Evolutionary conservation across 352 stramenopile genomes (phyloP).

Genomic region (Pythium volutum): DNA sequence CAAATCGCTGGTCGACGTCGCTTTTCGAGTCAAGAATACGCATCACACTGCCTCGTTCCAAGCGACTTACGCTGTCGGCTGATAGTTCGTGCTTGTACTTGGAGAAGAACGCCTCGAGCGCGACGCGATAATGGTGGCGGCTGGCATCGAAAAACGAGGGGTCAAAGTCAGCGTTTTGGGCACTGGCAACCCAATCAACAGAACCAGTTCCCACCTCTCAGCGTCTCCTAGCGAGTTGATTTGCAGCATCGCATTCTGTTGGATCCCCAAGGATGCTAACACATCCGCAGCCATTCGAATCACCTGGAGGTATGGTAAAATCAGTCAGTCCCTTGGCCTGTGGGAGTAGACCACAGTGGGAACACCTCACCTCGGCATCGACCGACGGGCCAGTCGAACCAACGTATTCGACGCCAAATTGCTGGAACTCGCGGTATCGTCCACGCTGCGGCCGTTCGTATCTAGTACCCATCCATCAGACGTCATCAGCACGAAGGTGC

Average conservation of each 20-base stretch:
- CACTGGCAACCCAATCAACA: neutral
- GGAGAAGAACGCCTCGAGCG: slow-evolving; percentile 62
- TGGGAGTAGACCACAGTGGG: neutral
- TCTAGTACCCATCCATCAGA: slow-evolving; percentile 22
- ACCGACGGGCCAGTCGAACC: slow-evolving; percentile 72
- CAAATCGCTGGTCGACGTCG: slow-evolving; percentile 59
- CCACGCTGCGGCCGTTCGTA: slow-evolving; percentile 86
- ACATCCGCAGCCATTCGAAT: slow-evolving; percentile 75
- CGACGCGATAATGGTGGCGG: slow-evolving; percentile 60
- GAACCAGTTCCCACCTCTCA: slow-evolving; percentile 49
- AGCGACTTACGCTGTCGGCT: slow-evolving; percentile 63
- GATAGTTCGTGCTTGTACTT: slow-evolving; percentile 66
- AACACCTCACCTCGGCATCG: slow-evolving; percentile 58
- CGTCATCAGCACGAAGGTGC: neutral
- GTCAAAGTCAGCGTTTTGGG: neutral
- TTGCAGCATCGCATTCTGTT: slow-evolving; percentile 59
- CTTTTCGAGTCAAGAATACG: slow-evolving; percentile 87
- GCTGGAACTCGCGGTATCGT: slow-evolving; percentile 86
- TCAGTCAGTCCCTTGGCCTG: neutral
- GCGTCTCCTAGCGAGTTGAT: slow-evolving; percentile 80
- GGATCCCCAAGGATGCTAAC: slow-evolving; percentile 51
- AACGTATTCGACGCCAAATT: slow-evolving; percentile 87
- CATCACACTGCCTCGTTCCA: slow-evolving; percentile 81
- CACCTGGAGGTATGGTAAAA: slow-evolving; percentile 39
- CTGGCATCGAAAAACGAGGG: slow-evolving; percentile 24